Base-by-base conservation (phyloP, 169 alveolate species). In the Babesia gibsoni region DNA sequence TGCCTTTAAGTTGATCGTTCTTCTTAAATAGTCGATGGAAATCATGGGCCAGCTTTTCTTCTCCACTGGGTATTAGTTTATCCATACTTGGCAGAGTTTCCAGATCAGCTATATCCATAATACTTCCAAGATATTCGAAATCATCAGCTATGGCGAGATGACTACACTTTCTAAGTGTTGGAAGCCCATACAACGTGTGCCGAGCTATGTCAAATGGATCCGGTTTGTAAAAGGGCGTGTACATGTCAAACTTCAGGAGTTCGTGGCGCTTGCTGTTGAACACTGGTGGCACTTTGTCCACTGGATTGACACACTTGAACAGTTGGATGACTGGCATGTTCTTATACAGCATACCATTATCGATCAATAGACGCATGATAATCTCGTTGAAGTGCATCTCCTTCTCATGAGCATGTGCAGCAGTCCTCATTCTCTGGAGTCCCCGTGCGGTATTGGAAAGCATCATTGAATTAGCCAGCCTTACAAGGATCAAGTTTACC, bases 301-400 rank as follows among this genome's bases (percentile, higher is more conserved):
- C 27, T 4, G 81, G 81, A 35, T 46, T 46, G 37, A 4, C 36
- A 25, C 82, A 69, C 65, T 63, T 79, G 67, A 52, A 79, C 42
- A 79, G 50, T 36, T 53, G 78, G 1, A 79, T 43, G 0, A 48
- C 54, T 5, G 93, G 93, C 84, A 88, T 88, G 41, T 83, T 79
- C 72, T 82, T 80, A 46, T 88, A 88, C 59, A 73, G 61, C 8
- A 83, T 61, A 16, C 78, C 82, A 52, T 72, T 77, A 45, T 83
- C 78, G 22, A 88, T 25, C 53, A 88, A 81, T 42, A 88, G 84
- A 3, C 86, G 57, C 79, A 88, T 57, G 49, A 83, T 73, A 37
- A 83, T 73, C 57, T 88, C 93, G 50, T 88, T 79, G 78, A 73
- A 88, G 48, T 82, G 70, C 32, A 83, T 75, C 67, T 88, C 91